These are phyloP conservation scores for Dactylellina drechsleri DNA, from an alignment of 2,329 filamentous ascomycete species.

Conservation along the genomic window DNA sequence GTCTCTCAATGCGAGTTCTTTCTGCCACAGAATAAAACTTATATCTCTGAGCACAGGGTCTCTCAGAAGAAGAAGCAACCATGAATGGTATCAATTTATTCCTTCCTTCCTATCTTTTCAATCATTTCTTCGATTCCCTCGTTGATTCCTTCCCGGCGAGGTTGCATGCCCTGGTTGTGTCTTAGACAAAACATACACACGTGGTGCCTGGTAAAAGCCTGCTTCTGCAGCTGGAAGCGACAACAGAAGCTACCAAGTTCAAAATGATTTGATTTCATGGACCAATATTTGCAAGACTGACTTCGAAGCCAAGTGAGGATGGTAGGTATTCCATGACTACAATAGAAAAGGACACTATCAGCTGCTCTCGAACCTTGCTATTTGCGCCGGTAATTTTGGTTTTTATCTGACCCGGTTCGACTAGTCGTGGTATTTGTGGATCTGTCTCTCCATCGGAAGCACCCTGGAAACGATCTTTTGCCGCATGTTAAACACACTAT, in stretches of 20 bases:
- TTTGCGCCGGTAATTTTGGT: constrained; percentile 39
- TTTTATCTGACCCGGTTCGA: constrained; percentile 46
- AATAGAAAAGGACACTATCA: constrained; percentile 4
- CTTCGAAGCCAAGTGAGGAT: constrained; percentile 25
- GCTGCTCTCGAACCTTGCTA: constrained; percentile 24
- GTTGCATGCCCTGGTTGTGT: constrained; percentile 30
- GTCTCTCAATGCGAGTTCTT: constrained; percentile 18
- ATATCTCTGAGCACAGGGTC: too few relatives aligned
- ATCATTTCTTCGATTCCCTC: constrained; percentile 6
- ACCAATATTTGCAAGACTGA: constrained; percentile 29
- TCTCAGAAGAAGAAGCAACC: constrained; percentile 38
- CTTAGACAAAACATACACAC: constrained; percentile 49
- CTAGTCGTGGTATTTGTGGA: constrained; percentile 9
- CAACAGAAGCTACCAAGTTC: constrained; percentile 52
- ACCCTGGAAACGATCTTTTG: constrained; percentile 21
- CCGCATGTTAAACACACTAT: not conserved
- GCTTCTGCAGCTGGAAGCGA: constrained; percentile 54
- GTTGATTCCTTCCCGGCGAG: constrained; percentile 31
- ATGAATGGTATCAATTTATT: constrained; percentile 15
- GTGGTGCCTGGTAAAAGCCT: constrained; percentile 53
- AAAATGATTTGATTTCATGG: constrained; percentile 31
- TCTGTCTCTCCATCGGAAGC: constrained; percentile 18
- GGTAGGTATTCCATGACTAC: constrained; percentile 36
- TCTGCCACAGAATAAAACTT: constrained; percentile 1
- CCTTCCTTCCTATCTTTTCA: constrained; percentile 31